phyloP scores from a whole-genome alignment of 805 yeast genomes.

The Candida incommunis region DNA sequence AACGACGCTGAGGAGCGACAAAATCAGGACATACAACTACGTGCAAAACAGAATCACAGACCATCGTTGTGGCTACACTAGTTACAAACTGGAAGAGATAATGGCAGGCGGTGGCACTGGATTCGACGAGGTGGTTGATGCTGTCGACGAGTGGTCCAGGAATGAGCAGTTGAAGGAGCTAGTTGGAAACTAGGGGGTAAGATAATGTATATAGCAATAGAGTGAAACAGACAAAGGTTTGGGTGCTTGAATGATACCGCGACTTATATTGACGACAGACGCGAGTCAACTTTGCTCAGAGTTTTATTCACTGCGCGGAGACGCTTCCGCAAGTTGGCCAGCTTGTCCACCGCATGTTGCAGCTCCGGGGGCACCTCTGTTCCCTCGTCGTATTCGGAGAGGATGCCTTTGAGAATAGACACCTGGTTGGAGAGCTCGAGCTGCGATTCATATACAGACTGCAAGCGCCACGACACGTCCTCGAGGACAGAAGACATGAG shows the following conservation, averaged over 20 bases:
- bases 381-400: neutral
- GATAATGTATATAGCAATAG: neutral
- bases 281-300: neutral
- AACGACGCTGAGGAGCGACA: conserved; percentile 82
- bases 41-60: conserved; percentile 91
- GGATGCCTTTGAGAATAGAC: neutral
- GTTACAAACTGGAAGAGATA: conserved; percentile 61
- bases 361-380: neutral
- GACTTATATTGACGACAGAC: neutral
- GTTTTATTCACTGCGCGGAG: neutral
- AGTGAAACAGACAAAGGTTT: neutral
- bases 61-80: conserved; percentile 71
- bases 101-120: conserved; percentile 44
- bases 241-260: neutral
- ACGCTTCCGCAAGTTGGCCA: neutral
- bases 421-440: conserved; percentile 5
- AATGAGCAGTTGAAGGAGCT: conserved; percentile 30
- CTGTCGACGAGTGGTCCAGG: conserved; percentile 32
- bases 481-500: conserved; percentile 1
- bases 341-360: neutral
- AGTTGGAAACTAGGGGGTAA: conserved; percentile 2
- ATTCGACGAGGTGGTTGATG: conserved; percentile 41
- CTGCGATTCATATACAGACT: conserved; percentile 3
- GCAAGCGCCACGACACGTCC: conserved; percentile 1
- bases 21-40: conserved; percentile 83